Conservation (phyloP, 257 asterid genomes). For the Haberlea rhodopensis region DNA sequence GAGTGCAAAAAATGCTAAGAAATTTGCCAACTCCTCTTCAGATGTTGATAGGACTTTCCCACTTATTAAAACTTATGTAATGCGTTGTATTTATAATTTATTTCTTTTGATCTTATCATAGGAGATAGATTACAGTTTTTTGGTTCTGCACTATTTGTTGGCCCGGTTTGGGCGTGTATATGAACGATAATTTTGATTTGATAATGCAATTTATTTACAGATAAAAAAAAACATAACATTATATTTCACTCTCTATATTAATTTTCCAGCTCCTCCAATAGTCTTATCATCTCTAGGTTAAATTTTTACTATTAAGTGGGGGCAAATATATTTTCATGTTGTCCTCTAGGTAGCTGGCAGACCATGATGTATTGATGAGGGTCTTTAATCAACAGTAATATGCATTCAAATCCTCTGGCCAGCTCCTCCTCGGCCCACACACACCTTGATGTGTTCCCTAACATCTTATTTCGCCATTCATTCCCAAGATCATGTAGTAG, state of each 20-base stretch:
- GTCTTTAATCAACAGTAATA: constrained; percentile 29
- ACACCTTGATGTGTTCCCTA: constrained; percentile 21
- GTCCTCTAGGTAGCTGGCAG: constrained; percentile 33
- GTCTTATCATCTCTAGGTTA: constrained; percentile 1
- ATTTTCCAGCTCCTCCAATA: neutral
- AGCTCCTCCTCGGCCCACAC: constrained; percentile 37
- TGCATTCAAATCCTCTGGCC: constrained; percentile 31
- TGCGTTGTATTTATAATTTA: too few relatives aligned
- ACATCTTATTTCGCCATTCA: neutral
- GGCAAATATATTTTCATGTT: constrained; percentile 21
- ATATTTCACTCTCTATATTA: neutral
- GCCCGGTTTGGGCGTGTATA: too few relatives aligned
- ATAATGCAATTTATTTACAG: too few relatives aligned
- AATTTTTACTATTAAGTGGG: neutral
- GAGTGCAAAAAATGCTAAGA: too few relatives aligned
- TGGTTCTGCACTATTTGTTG: too few relatives aligned
- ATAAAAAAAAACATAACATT: too few relatives aligned
- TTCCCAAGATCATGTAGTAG: neutral
- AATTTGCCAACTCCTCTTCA: too few relatives aligned
- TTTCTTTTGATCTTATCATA: too few relatives aligned
- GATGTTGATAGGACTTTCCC: too few relatives aligned
- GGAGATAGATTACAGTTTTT: too few relatives aligned
- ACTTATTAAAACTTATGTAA: too few relatives aligned
- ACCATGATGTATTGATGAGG: neutral
- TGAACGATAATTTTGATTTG: too few relatives aligned